phyloP scores from a whole-genome alignment of 148 eudicot species.

The Talinum fruticosum region DNA sequence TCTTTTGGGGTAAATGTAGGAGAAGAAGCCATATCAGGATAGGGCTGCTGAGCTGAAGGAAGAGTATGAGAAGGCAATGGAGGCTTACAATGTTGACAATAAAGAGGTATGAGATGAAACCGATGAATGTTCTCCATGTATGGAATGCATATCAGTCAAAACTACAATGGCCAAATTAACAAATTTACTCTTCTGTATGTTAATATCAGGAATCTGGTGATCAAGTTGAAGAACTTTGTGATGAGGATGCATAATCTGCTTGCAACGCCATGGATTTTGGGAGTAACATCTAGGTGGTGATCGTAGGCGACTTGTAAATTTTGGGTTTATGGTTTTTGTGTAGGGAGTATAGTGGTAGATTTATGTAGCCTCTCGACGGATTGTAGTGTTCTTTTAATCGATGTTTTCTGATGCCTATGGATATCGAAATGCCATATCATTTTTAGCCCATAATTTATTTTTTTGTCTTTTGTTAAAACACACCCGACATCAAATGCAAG shows the following conservation, averaged over 20 bases:
- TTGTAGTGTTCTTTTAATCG: not conserved
- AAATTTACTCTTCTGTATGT: not conserved
- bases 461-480: not conserved
- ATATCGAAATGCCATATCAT: not conserved
- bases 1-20: constrained; percentile 34
- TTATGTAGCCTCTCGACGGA: not conserved
- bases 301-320: constrained; percentile 22
- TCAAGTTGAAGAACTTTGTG: constrained; percentile 36
- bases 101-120: constrained; percentile 33
- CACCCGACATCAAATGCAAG: not conserved
- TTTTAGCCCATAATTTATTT: not conserved
- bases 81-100: constrained; percentile 38
- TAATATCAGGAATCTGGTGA: constrained; percentile 23
- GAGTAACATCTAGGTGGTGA: constrained; percentile 11
- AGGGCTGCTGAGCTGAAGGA: constrained; percentile 73
- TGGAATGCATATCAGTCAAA: not conserved
- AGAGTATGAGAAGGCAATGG: constrained; percentile 55
- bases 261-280: not conserved
- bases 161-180: not conserved
- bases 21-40: constrained; percentile 65
- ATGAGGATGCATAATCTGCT: constrained; percentile 35
- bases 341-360: constrained; percentile 13
- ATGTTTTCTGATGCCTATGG: not conserved
- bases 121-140: not conserved
- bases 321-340: constrained; percentile 2